Evolutionary conservation across 495 filamentous ascomycete species (phyloP).

Genomic region (Aspergillus nanangensis): DNA sequence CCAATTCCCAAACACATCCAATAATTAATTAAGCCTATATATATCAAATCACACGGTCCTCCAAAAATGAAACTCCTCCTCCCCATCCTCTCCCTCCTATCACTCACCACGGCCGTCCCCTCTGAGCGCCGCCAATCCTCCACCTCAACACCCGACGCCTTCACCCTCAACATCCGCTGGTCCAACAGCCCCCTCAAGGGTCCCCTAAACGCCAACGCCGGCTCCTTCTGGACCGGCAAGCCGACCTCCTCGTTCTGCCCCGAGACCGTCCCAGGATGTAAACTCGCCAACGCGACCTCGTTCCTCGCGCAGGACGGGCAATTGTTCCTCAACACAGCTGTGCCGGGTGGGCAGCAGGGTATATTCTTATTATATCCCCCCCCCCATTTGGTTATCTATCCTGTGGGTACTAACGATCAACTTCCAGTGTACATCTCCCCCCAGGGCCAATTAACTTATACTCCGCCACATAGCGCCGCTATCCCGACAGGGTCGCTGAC

Average conservation of each 20-base stretch:
- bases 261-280: background rate
- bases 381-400: background rate
- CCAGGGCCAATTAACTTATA: background rate
- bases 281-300: background rate
- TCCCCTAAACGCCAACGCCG: constrained; percentile 1
- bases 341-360: constrained; percentile 4
- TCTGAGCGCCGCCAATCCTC: background rate
- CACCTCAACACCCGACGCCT: background rate
- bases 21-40: no score
- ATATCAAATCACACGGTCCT: no score
- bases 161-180: constrained; percentile 6
- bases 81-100: background rate
- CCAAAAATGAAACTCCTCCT: background rate
- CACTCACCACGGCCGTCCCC: background rate
- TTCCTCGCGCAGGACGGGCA: background rate
- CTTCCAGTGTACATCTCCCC: constrained; percentile 3
- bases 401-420: background rate
- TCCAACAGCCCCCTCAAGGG: background rate
- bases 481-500: constrained; percentile 2
- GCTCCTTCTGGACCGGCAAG: constrained; percentile 1
- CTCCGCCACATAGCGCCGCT: background rate
- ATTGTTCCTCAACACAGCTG: background rate
- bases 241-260: background rate
- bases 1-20: no score
- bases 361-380: background rate